Base-by-base conservation (phyloP, 352 stramenopile genomes). In the Globisporangium nodosum region DNA sequence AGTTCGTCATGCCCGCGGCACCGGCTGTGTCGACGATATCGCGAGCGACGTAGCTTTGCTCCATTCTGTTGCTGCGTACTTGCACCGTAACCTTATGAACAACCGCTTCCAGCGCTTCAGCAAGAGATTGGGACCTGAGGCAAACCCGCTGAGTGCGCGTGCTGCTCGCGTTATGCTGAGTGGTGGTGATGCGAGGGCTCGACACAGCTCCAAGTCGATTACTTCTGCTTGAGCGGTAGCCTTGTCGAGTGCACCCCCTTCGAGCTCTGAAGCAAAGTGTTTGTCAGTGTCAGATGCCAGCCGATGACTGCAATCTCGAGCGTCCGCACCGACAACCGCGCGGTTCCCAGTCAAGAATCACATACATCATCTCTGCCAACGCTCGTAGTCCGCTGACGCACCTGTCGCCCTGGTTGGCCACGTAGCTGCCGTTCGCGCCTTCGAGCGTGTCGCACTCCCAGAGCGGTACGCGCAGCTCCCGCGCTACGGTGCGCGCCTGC, bases 341-440 rank as follows among this genome's bases (percentile, higher is more conserved):
- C 78, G 80, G 46, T 91, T 90, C 12, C 77, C 70, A 16, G 76
- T 64, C 13, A 94, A 69, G 56, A 92, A 92, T 12, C 85, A 11
- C 33, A 37, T 11, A 37, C 33, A 37, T 11, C 9, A 6, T 37
- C 33, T 37, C 33, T 37, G 24, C 24, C 24, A 27, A 27, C 24
- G 24, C 24, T 27, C 24, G 24, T 27, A 27, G 24, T 27, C 24
- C 24, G 31, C 12, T 18, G 8, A 11, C 37, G 35, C 53, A 76
- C 66, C 74, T 95, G 57, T 97, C 70, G 31, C 96, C 96, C 63
- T 85, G 68, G 71, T 99, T 99, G 54, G 74, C 73, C n/a, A 98
- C 76, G 65, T 99, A 99, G 3, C 81, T 73, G 15, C 85, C 76
- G 61, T 97, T 64, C 30, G 67, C 71, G 5, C 78, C 78, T 69